phyloP scores from a whole-genome alignment of 2,329 filamentous ascomycete species.

The Cercospora berteroae region DNA sequence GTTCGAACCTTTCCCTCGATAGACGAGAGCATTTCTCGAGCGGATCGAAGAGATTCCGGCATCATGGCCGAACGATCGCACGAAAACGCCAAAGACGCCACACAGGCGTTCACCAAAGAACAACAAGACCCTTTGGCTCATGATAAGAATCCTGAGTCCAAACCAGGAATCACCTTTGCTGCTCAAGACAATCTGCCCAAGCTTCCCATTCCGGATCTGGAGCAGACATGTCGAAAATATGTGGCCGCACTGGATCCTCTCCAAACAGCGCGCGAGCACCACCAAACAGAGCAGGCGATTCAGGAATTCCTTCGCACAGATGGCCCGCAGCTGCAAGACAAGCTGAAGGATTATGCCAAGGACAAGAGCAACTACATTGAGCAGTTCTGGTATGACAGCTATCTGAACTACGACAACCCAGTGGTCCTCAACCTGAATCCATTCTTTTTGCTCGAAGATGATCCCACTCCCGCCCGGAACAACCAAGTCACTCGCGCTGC shows the following conservation, averaged over 20 bases:
- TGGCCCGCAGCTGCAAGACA: slow-evolving; percentile 81
- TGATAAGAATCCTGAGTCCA: slow-evolving; percentile 55
- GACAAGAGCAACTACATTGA: slow-evolving; percentile 96
- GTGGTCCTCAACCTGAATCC: slow-evolving; percentile 97
- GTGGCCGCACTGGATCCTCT: slow-evolving; percentile 75
- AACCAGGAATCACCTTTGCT: slow-evolving; percentile 81
- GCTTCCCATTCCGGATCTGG: slow-evolving; percentile 86
- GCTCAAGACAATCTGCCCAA: slow-evolving; percentile 86
- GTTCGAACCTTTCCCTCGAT: slow-evolving; percentile 43
- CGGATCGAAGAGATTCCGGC: slow-evolving; percentile 37
- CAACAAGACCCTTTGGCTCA: slow-evolving; percentile 49
- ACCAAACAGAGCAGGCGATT: slow-evolving; percentile 76
- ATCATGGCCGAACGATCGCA: slow-evolving; percentile 46
- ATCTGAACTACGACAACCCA: slow-evolving; percentile 95
- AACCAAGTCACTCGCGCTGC: slow-evolving; percentile 95
- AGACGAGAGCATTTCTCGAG: slow-evolving; percentile 26
- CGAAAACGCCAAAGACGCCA: slow-evolving; percentile 55
- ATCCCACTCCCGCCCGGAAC: slow-evolving; percentile 92
- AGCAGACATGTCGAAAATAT: slow-evolving; percentile 74
- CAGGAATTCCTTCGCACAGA: slow-evolving; percentile 78
- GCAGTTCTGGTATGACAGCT: slow-evolving; percentile 99
- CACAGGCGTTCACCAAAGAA: slow-evolving; percentile 49
- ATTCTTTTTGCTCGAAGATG: slow-evolving; percentile 95
- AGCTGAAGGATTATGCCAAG: slow-evolving; percentile 82
- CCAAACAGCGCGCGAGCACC: slow-evolving; percentile 76